Conservation (phyloP, 257 asterid species). For the Lithospermum erythrorhizon region DNA sequence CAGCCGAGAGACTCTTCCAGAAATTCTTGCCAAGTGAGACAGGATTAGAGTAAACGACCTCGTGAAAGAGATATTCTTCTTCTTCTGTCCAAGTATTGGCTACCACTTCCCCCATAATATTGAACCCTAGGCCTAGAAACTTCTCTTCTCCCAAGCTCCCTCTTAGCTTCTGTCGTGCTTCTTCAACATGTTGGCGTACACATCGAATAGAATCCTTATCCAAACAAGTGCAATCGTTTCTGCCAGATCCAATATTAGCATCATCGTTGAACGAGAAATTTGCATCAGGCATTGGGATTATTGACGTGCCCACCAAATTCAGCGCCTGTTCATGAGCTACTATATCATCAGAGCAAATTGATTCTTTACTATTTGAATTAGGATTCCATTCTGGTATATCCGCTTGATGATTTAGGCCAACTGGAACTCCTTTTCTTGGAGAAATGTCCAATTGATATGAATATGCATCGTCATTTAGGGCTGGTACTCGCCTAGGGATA, state of each 20-base stretch:
- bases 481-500: constrained; percentile 25
- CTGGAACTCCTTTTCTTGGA: constrained; percentile 48
- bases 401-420: constrained; percentile 70
- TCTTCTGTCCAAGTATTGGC: constrained; percentile 58
- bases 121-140: constrained; percentile 50
- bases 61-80: constrained; percentile 54
- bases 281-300: constrained; percentile 34
- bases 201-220: constrained; percentile 77
- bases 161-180: constrained; percentile 51
- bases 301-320: constrained; percentile 30
- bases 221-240: constrained; percentile 44
- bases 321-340: constrained; percentile 19
- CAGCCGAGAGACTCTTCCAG: constrained; percentile 55
- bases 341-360: constrained; percentile 3
- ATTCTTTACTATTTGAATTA: constrained; percentile 8
- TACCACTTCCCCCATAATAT: constrained; percentile 66
- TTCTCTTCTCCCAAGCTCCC: constrained; percentile 33
- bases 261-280: constrained; percentile 19
- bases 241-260: constrained; percentile 34
- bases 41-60: constrained; percentile 58
- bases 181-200: constrained; percentile 53
- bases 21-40: constrained; percentile 43
- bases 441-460: constrained; percentile 24
- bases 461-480: constrained; percentile 29
- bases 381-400: constrained; percentile 50